Base-by-base conservation (phyloP, 805 yeast genomes). In the Ogataea parapolymorpha region DNA sequence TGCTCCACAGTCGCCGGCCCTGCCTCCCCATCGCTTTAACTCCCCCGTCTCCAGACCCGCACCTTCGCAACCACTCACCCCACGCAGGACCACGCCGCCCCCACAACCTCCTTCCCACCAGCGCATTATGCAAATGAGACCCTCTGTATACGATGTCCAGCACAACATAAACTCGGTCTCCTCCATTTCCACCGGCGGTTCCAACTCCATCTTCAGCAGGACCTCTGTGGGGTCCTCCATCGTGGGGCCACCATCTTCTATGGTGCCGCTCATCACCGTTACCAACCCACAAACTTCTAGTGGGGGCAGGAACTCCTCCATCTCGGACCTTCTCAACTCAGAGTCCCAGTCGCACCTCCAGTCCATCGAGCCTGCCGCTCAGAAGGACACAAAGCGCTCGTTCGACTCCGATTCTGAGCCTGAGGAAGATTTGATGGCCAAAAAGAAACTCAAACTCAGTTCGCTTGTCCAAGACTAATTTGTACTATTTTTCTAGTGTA, bases 271-370 rank as follows among this genome's bases (percentile, higher is more conserved):
- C n/a, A 22, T 37, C 29, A 26, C 16, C 25, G 37, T 16, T 17
- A 20, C 34, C 2, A 26, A 17, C 12, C 17, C 31, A 2, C 26
- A 24, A 6, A 11, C 38, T 12, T 28, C 44, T 12, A 24, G 14
- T 10, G 49, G 42, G n/a, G 63, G 58, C 42, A 59, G 66, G 35
- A 65, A 45, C 14, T 53, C 60, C 2, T 32, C 42, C 13, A 53
- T 58, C 15, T 54, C 59, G 1, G 58, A 48, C 37, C 42, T 55
- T 4, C 37, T 58, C 14, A 58, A 56, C 35, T 49, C 53, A 22
- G 55, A 56, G 23, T 44, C 35, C 15, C 49, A 46, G 9, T 16
- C 44, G n/a, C 42, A 44, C 26, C 20, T 46, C 14, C 32, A 41
- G 12, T 23, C 23, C 12, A 17, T 39, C 15, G 14, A 15, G 28